Evolutionary conservation across 306 rosid species (phyloP), one percentile per base, ranked within the genome.

Genomic region (Notholithocarpus densiflorus): DNA sequence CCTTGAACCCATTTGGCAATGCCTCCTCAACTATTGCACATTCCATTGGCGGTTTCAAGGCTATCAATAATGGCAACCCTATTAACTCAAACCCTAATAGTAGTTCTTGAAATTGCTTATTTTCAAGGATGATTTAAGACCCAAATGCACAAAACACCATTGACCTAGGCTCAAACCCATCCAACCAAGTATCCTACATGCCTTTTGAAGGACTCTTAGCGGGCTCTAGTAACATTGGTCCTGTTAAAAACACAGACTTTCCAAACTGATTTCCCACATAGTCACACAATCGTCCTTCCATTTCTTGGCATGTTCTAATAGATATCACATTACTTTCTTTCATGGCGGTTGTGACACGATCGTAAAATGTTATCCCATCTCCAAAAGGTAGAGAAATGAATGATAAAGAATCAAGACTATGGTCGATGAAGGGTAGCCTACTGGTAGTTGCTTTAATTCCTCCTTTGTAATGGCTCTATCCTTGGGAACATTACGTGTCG

Each of bases 81-180:
- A 89, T 75, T 43, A 78, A 76, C 80, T 92, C 95, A 37, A 92
- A 72, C 1, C 90, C 94, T 1, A 87, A n/a, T 4, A 92, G 13
- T 0, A 90, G 79, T 72, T 90, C 93, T 54, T 89, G 92, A 29
- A 89, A 87, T 12, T 90, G 93, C 0, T 61, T 29, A 12, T 87
- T 87, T 6, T 86, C 82, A 5, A 89, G 79, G 8, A 77, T 70
- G 60, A 56, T 37, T 56, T 92, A 92, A 34, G 83, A 87, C 70
- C 94, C 97, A 48, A 90, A 87, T 29, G 97, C 89, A 15, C 94
- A 90, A 32, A 82, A 92, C 21, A 92, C 79, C 0, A 87, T 87
- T 0, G 88, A 72, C 3, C 60, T 71, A 1, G 53, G 32, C 14
- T 70, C 72, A 56, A 87, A 90, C 11, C 77, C 65, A 56, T 32